Percentiles rank a stretch among this genome's conserved stretches.
These are phyloP conservation scores for Trypanosoma caninum DNA, from an alignment of 208 protist genomes.

Conservation along the genomic window DNA sequence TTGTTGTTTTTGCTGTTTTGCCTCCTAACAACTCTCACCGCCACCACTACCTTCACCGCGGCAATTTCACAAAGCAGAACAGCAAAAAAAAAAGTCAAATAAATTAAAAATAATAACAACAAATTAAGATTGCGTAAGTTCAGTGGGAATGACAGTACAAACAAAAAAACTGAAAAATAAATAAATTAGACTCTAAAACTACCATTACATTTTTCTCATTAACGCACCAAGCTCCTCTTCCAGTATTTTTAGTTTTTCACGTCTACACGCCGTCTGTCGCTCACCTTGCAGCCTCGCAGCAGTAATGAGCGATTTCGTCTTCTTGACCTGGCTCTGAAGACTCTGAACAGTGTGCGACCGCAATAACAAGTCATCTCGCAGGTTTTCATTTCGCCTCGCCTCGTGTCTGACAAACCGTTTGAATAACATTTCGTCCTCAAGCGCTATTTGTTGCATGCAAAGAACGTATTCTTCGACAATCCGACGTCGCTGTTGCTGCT, in stretches of 20 bases:
- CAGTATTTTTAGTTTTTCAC: slow-evolving; percentile 9
- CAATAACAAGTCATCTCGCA: slow-evolving; percentile 32
- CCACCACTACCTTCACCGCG: too few relatives aligned
- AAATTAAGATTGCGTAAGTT: too few relatives aligned
- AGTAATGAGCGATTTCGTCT: slow-evolving; percentile 14
- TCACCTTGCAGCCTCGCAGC: slow-evolving; percentile 5
- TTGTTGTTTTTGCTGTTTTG: not conserved
- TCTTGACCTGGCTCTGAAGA: slow-evolving; percentile 10
- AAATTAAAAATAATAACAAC: slow-evolving; percentile 5
- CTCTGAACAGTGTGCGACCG: slow-evolving; percentile 27
- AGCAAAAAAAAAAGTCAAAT: slow-evolving; percentile 9
- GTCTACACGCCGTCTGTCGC: slow-evolving; percentile 9
- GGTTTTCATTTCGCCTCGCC: slow-evolving; percentile 13
- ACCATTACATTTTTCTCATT: slow-evolving; percentile 17
- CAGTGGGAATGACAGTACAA: too few relatives aligned
- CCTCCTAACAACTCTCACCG: too few relatives aligned
- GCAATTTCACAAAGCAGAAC: too few relatives aligned
- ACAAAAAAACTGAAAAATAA: not conserved
- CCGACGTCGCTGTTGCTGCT: slow-evolving; percentile 18
- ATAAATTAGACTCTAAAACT: not conserved
- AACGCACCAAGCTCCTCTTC: slow-evolving; percentile 19
- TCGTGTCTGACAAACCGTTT: slow-evolving; percentile 23
- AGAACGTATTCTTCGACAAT: slow-evolving; percentile 32
- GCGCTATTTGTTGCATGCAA: slow-evolving; percentile 18
- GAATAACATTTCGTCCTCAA: slow-evolving; percentile 16